phyloP scores from a whole-genome alignment of 2,329 filamentous ascomycete species.

The Pseudofabraea citricarpa region DNA sequence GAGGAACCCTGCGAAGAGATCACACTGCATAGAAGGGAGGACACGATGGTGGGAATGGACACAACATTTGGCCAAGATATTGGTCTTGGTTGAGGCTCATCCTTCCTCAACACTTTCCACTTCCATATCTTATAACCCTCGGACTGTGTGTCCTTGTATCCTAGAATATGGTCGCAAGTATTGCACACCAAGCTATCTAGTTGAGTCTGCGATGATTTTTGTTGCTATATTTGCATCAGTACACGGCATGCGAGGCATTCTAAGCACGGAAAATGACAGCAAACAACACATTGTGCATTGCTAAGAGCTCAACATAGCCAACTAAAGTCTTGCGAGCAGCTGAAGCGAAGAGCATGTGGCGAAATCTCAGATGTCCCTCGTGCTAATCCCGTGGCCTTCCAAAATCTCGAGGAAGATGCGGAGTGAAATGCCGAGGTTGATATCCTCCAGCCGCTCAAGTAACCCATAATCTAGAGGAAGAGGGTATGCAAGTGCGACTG shows the following conservation, averaged over 20 bases:
- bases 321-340: too few relatives aligned
- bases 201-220: too few relatives aligned
- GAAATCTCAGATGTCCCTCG: slow-evolving; percentile 39
- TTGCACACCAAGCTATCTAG: too few relatives aligned
- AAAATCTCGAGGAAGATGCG: slow-evolving; percentile 40
- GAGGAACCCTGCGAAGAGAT: slow-evolving; percentile 1
- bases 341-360: too few relatives aligned
- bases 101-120: too few relatives aligned
- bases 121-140: slow-evolving; percentile 20
- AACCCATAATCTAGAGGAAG: slow-evolving; percentile 37
- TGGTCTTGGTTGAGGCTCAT: too few relatives aligned
- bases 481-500: slow-evolving; percentile 31
- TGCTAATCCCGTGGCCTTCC: slow-evolving; percentile 43
- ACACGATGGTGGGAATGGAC: not conserved
- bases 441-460: slow-evolving; percentile 19
- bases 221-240: too few relatives aligned
- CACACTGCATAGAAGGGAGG: not conserved
- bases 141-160: slow-evolving; percentile 11
- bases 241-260: too few relatives aligned
- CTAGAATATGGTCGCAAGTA: slow-evolving; percentile 15
- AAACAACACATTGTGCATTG: too few relatives aligned
- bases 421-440: slow-evolving; percentile 41
- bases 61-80: too few relatives aligned
- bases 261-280: too few relatives aligned
- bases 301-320: too few relatives aligned